phyloP scores from a whole-genome alignment of 495 filamentous ascomycete species.

The Penicillium maclennaniae region DNA sequence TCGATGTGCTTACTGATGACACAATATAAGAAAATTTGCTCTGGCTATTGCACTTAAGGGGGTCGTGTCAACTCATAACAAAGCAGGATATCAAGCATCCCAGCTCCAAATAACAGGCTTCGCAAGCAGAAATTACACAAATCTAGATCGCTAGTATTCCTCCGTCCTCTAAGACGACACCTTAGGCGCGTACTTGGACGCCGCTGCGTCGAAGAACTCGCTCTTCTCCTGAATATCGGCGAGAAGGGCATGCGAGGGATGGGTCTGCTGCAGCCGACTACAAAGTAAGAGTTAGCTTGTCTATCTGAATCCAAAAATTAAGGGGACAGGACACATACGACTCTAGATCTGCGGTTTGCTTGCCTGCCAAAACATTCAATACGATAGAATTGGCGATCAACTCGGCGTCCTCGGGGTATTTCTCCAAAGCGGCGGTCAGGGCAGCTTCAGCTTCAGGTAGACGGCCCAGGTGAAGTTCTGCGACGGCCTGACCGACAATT shows the following conservation, averaged over 20 bases:
- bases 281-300: conserved; percentile 14
- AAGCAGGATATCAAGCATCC: conserved; percentile 21
- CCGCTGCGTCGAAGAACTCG: conserved; percentile 72
- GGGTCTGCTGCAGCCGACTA: conserved; percentile 55
- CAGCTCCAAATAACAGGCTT: conserved; percentile 22
- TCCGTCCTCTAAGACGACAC: conserved; percentile 50
- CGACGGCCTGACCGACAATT: conserved; percentile 82
- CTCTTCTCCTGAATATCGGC: conserved; percentile 71
- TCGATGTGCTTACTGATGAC: not conserved
- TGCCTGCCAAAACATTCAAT: conserved; percentile 69
- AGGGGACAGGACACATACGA: conserved; percentile 42
- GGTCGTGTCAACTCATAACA: conserved; percentile 32
- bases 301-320: not conserved
- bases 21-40: conserved; percentile 5
- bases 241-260: conserved; percentile 63
- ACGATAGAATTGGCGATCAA: conserved; percentile 80
- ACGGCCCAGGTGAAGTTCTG: conserved; percentile 87
- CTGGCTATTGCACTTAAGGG: conserved; percentile 15
- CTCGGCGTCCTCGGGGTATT: conserved; percentile 65
- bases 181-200: conserved; percentile 72
- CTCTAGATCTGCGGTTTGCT: conserved; percentile 56
- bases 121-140: conserved; percentile 8
- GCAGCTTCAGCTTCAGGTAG: conserved; percentile 86
- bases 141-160: not conserved
- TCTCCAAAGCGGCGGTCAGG: conserved; percentile 71